Conservation (phyloP, 257 asterid genomes). For the Linaria vulgaris region DNA sequence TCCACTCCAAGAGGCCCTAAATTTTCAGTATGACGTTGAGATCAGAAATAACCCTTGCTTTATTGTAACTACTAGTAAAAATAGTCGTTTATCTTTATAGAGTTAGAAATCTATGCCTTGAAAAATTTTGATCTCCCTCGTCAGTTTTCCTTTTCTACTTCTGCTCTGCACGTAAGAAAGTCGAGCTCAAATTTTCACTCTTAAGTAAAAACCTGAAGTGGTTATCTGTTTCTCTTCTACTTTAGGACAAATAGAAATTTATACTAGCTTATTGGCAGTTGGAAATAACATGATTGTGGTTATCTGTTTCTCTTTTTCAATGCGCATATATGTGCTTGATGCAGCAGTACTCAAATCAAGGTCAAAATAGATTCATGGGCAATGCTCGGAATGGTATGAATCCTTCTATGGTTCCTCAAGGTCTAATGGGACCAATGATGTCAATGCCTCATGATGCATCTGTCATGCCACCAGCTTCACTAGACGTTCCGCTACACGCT, state of each 20-base stretch:
- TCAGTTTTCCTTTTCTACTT: too few relatives aligned
- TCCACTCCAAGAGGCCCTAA: too few relatives aligned
- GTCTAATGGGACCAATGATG: slow-evolving; percentile 43
- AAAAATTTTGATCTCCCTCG: too few relatives aligned
- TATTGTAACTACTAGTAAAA: too few relatives aligned
- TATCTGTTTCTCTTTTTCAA: background rate
- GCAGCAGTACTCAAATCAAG: slow-evolving; percentile 51
- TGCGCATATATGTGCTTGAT: slow-evolving; percentile 17
- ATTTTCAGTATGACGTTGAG: too few relatives aligned
- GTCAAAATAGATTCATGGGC: slow-evolving; percentile 37
- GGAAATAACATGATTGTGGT: background rate
- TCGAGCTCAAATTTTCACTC: background rate
- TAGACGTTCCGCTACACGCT: slow-evolving; percentile 35
- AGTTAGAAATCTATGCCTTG: too few relatives aligned
- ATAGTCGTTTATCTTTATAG: too few relatives aligned
- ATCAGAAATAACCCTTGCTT: too few relatives aligned
- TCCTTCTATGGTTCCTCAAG: slow-evolving; percentile 43
- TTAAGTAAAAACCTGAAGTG: background rate
- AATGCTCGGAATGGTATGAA: slow-evolving; percentile 44
- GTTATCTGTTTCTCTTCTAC: too few relatives aligned
- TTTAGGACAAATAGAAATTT: background rate
- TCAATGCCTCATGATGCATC: slow-evolving; percentile 41
- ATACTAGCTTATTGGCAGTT: background rate
- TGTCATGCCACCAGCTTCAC: slow-evolving; percentile 33
- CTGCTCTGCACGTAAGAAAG: too few relatives aligned